Evolutionary conservation across 2,329 filamentous ascomycete species (phyloP), one percentile per base, ranked within the genome.

Genomic region (Drechslerella dactyloides): DNA sequence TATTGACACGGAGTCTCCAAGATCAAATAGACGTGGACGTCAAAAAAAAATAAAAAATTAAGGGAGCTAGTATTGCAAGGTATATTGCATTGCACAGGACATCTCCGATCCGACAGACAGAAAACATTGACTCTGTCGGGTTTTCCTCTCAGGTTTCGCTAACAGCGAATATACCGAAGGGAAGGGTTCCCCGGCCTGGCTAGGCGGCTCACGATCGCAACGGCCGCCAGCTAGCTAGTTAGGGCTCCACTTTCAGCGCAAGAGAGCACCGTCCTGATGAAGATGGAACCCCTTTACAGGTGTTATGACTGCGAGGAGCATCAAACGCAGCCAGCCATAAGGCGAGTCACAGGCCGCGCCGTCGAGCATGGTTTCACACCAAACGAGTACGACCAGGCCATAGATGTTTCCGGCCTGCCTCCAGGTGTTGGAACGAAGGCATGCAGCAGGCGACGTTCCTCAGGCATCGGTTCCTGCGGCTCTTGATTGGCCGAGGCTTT

Each of bases 181-280:
- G 42, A 57, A 21, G 60, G 60, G 33, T 44, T 48, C 44, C 44
- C 44, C 44, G 44, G 44, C 68, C 60, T 57, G 40, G 60, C 30
- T 55, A n/a, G 60, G 50, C 50, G 66, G 55, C 19, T 48, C 19
- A 23, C 15, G 44, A 21, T 48, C 40, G 50, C 55, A 72, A 72
- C 68, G 56, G 55, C 51, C 46, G 56, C 60, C 51, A n/a, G 60
- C 55, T 8, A 33, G 27, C 27, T 33, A 63, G 50, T 60, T 64
- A 53, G 50, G 63, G 27, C 40, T 60, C 68, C 68, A 72, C 68
- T 40, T 53, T 72, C 60, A 72, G 68, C 68, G n/a, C 51, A 57
- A 55, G 52, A 27, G 40, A 21, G 68, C 40, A 44, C 59, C 30
- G 50, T 63, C 60, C 46, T 27, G 19, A 48, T 50, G 37, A 54